Base-by-base conservation (phyloP, 2,329 filamentous ascomycete species). In the Beauveria rudraprayagi region DNA sequence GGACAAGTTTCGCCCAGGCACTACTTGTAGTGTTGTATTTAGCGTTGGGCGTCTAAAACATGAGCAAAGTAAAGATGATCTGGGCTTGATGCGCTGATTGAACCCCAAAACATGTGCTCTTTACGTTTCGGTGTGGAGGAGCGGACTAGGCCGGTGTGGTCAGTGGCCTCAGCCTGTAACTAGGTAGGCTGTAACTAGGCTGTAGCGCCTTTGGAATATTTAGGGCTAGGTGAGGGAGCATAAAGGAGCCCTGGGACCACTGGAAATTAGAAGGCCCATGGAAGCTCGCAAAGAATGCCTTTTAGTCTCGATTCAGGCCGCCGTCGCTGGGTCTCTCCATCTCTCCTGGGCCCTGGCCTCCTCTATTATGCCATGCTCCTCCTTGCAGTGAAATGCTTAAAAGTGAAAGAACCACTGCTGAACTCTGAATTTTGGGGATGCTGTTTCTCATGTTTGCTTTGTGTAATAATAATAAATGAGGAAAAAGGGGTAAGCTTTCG, bases 361-460 rank as follows among this genome's bases (percentile, higher is more conserved):
- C 34, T 22, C 24, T n/a, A 34, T 34, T 34, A 11, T 14, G 10
- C 5, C 14, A 5, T 22, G 19, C 28, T 22, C 30, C 43, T 40
- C 14, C 16, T 47, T n/a, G 3, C 24, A 50, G 55, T 41, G 55
- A 34, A n/a, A 24, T 26, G 40, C 53, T 37, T 4, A 3, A 34
- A 56, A 56, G 53, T 17, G 16, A 30, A 22, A n/a, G 34, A n/a
- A 14, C 26, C 48, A 51, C n/a, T 5, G 26, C 19, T 24, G 53
- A 60, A 60, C 48, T 60, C 57, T 60, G 57, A 53, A 60, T 10
- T 30, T 47, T n/a, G 57, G 57, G 41, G 26, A 52, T 51, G 9
- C 17, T 48, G 19, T 22, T 22, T 19, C n/a, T 57, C 14, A 3
- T 6, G 11, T 14, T 30, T 48, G 43, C 30, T 8, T 26, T 30